Percentiles rank a stretch among this genome's conserved stretches.
Conservation (phyloP, 495 filamentous ascomycete species). For the Friedmanniomyces endolithicus region DNA sequence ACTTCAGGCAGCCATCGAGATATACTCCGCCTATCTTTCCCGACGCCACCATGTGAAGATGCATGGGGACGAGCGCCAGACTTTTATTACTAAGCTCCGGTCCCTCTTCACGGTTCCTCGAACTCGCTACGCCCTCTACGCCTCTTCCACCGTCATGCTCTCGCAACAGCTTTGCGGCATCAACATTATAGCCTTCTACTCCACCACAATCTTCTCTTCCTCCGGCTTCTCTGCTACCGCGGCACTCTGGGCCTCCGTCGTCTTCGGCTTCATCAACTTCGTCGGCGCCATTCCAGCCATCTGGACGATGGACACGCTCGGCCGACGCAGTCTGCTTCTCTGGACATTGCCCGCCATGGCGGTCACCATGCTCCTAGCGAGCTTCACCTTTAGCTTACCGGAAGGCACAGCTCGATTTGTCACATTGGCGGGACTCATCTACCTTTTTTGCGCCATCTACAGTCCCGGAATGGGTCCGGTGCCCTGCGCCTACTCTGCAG, state of each 20-base stretch:
- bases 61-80: neutral
- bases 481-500: constrained; percentile 47
- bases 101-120: constrained; percentile 8
- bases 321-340: constrained; percentile 17
- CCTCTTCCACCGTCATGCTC: constrained; percentile 16
- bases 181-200: constrained; percentile 23
- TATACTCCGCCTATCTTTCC: constrained; percentile 10
- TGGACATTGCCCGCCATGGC: constrained; percentile 15
- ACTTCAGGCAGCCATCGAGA: constrained; percentile 18
- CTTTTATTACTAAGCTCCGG: neutral
- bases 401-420: constrained; percentile 2
- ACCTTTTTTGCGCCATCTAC: constrained; percentile 32
- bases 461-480: constrained; percentile 46
- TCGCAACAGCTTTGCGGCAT: constrained; percentile 19
- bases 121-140: constrained; percentile 10
- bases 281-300: constrained; percentile 19
- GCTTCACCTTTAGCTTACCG: constrained; percentile 10
- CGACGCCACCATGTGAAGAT: constrained; percentile 2
- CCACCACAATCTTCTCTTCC: constrained; percentile 16
- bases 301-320: constrained; percentile 19
- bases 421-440: constrained; percentile 12
- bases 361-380: constrained; percentile 10
- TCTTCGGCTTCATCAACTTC: constrained; percentile 18
- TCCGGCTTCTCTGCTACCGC: constrained; percentile 6
- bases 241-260: constrained; percentile 17